phyloP scores from a whole-genome alignment of 768 basidiomycete species.

The Phaffia tasmanica region DNA sequence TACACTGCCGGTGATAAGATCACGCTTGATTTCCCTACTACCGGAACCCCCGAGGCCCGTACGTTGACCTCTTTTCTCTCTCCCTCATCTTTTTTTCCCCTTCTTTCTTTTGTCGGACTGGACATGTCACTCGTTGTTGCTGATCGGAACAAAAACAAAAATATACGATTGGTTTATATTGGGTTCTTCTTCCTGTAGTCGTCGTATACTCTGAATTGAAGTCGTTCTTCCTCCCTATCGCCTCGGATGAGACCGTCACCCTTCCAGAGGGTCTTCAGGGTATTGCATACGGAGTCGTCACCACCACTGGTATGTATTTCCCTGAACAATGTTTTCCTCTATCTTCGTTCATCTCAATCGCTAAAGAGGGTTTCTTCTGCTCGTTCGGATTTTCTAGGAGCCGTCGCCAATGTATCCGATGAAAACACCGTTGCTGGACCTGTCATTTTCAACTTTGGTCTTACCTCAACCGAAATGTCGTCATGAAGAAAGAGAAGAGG shows the following conservation, averaged over 20 bases:
- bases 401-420: conserved; percentile 39
- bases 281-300: conserved; percentile 48
- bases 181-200: conserved; percentile 28
- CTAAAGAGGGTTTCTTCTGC: too few species aligned
- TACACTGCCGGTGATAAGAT: conserved; percentile 34
- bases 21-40: conserved; percentile 37
- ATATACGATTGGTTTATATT: background rate
- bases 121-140: background rate
- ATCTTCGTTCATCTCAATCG: too few species aligned
- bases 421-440: conserved; percentile 52
- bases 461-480: conserved; percentile 4
- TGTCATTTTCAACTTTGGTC: conserved; percentile 37
- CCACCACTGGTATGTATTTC: conserved; percentile 36
- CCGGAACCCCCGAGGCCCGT: conserved; percentile 18
- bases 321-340: conserved; percentile 41
- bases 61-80: background rate
- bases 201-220: conserved; percentile 47
- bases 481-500: too few species aligned
- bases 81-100: background rate
- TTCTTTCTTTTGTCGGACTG: background rate
- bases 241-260: conserved; percentile 15
- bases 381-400: too few species aligned
- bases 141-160: background rate
- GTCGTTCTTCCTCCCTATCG: conserved; percentile 41
- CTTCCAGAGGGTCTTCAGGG: conserved; percentile 36